phyloP scores from a whole-genome alignment of 305 asterid genomes.

The Fraxinus albicans region DNA sequence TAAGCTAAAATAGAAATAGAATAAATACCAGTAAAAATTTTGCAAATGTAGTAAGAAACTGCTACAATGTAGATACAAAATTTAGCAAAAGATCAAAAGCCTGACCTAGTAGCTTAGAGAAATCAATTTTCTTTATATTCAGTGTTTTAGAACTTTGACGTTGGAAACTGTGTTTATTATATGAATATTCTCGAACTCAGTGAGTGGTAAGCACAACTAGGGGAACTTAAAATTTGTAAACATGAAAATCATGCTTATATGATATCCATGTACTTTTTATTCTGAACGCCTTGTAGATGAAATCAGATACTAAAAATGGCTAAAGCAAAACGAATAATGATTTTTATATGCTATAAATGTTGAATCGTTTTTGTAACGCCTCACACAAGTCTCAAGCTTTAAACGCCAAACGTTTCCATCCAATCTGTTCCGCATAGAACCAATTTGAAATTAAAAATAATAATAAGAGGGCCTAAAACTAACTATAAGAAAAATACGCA shows the following conservation, averaged over 20 bases:
- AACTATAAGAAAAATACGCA: background rate
- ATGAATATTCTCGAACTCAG: background rate
- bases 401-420: background rate
- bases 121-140: background rate
- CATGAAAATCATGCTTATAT: background rate
- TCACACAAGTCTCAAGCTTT: background rate
- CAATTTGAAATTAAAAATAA: background rate
- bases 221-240: background rate
- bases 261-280: background rate
- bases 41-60: background rate
- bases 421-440: background rate
- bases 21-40: background rate
- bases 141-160: background rate
- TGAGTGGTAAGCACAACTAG: background rate
- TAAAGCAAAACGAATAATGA: background rate
- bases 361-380: background rate
- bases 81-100: background rate
- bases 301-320: background rate
- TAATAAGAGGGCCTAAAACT: background rate
- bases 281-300: background rate
- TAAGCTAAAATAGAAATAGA: background rate
- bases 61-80: background rate
- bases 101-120: background rate
- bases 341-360: background rate
- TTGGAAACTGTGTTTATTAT: background rate